These are phyloP conservation scores for Lipomyces chichibuensis DNA, from an alignment of 805 yeast species.

Conservation along the genomic window DNA sequence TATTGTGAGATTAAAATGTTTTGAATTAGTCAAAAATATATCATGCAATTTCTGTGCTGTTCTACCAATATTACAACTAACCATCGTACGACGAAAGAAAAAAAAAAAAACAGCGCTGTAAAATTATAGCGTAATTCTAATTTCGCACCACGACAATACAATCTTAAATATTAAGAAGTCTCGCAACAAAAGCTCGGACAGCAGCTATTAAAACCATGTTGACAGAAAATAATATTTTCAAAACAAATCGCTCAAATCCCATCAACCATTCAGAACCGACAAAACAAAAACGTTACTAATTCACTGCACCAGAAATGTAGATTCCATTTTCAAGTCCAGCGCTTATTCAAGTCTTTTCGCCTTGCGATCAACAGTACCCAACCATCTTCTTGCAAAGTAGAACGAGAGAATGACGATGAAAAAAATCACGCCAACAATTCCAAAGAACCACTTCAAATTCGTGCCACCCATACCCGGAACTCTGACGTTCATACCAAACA, in stretches of 20 bases:
- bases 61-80: too few relatives aligned
- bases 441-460: slow-evolving; percentile 66
- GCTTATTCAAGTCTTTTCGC: not conserved
- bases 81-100: too few relatives aligned
- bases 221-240: too few relatives aligned
- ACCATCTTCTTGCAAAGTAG: slow-evolving; percentile 44
- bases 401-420: slow-evolving; percentile 49
- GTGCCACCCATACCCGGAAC: slow-evolving; percentile 68
- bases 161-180: too few relatives aligned
- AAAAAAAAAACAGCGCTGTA: too few relatives aligned
- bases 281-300: not conserved
- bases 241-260: too few relatives aligned
- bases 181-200: too few relatives aligned
- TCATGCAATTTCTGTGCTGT: not conserved
- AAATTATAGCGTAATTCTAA: too few relatives aligned
- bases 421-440: slow-evolving; percentile 60
- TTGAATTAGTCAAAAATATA: not conserved
- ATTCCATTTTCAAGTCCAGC: too few relatives aligned
- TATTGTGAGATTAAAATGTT: not conserved
- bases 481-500: slow-evolving; percentile 93
- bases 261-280: too few relatives aligned
- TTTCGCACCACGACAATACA: too few relatives aligned
- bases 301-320: not conserved
- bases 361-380: slow-evolving; percentile 6
- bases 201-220: too few relatives aligned